Conservation (phyloP, 2,329 filamentous ascomycete species). For the Westerdykella aurantiaca region DNA sequence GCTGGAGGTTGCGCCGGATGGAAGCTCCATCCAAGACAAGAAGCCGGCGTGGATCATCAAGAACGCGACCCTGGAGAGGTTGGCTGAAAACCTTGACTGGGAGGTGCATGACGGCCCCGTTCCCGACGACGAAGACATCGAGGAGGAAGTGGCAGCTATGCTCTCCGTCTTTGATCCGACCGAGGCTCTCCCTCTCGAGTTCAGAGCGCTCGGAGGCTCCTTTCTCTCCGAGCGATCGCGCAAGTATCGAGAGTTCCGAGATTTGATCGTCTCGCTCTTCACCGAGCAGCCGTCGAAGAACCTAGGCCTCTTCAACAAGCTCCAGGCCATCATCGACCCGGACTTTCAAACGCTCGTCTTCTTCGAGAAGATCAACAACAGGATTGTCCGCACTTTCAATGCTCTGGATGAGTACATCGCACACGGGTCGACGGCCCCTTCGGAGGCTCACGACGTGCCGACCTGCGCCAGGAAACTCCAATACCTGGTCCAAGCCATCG, state of each 20-base stretch:
- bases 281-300: conserved; percentile 24
- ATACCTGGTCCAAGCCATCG: conserved; percentile 21
- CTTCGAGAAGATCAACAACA: conserved; percentile 32
- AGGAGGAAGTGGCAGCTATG: conserved; percentile 28
- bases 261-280: conserved; percentile 14
- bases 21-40: conserved; percentile 27
- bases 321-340: conserved; percentile 26
- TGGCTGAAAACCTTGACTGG: conserved; percentile 29
- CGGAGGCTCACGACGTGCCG: conserved; percentile 22
- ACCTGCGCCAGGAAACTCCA: conserved; percentile 28
- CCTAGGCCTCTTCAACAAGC: conserved; percentile 20
- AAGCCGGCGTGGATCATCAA: conserved; percentile 27
- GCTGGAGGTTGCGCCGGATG: conserved; percentile 27
- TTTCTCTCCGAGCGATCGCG: conserved; percentile 23
- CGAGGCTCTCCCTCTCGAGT: conserved; percentile 29
- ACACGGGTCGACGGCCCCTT: conserved; percentile 19
- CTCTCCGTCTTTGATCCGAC: conserved; percentile 35
- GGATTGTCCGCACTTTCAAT: conserved; percentile 23
- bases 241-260: conserved; percentile 28
- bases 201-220: conserved; percentile 23
- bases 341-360: conserved; percentile 31
- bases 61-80: conserved; percentile 18
- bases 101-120: conserved; percentile 23
- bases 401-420: conserved; percentile 28
- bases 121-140: conserved; percentile 26